Base-by-base conservation (phyloP, 495 filamentous ascomycete genomes). In the Aspergillus nanangensis region DNA sequence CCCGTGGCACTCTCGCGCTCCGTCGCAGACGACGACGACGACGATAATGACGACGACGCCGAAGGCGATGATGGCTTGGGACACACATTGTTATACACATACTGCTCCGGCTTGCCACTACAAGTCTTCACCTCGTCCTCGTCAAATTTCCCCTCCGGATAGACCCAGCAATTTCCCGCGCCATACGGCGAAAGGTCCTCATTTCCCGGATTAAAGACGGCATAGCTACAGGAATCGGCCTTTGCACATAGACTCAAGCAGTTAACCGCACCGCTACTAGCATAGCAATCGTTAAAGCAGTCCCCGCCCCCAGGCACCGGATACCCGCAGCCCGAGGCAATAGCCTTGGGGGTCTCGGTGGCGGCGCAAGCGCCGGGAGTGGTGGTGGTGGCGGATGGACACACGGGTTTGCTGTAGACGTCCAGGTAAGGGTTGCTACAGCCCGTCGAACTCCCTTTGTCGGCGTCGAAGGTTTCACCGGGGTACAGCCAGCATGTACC, bases 401-500 rank as follows among this genome's bases (percentile, higher is more conserved):
- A 29, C 25, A 7, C 25, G 25, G 25, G 25, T 11, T 29, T 5
- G 11, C 11, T 11, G 11, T 29, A 29, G 25, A 29, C 25, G 25
- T 29, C 5, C 7, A 7, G 11, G 7, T 5, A 29, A 11, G 25
- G 25, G 11, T 29, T 29, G 25, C 11, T 10, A 48, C 54, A 60
- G 19, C 43, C 17, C 29, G 54, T 37, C n/a, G n/a, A n/a, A 24
- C 45, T 57, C 37, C 50, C 57, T 47, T 55, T 27, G 51, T 41
- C 52, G 38, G 41, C 34, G 42, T 60, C 44, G 36, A 43, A 60
- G 39, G 34, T 52, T 50, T 57, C 46, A 31, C 57, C 57, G 3
- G 57, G 57, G 48, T 60, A 60, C 14, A 60, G 45, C 57, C 57
- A 60, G 51, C 57, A 60, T 0, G 50, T 52, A 36, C 57, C 57